phyloP scores from a whole-genome alignment of 2,329 filamentous ascomycete species.

The Talaromyces sp. region DNA sequence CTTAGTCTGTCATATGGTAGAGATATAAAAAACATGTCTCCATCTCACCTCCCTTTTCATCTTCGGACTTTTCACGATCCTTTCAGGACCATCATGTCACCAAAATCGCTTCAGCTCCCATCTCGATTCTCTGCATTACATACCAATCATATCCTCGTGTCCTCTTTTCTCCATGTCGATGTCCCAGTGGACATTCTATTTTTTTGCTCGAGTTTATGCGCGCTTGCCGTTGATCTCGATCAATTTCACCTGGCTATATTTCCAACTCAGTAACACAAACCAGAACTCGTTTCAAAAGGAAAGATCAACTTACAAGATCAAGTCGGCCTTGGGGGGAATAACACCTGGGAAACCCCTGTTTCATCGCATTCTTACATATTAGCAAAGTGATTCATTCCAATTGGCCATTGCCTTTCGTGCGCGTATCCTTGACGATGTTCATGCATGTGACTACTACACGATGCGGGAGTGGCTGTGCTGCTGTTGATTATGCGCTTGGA shows the following conservation, averaged over 20 bases:
- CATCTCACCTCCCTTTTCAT: background rate
- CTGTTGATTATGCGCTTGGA: background rate
- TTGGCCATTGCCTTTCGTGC: background rate
- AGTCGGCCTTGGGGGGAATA: constrained; percentile 69
- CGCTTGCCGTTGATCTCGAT: constrained; percentile 54
- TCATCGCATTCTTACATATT: constrained; percentile 18
- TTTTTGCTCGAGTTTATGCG: background rate
- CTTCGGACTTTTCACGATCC: background rate
- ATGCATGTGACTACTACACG: background rate
- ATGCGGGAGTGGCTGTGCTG: constrained; percentile 6
- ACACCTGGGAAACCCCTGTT: constrained; percentile 70
- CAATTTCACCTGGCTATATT: constrained; percentile 62
- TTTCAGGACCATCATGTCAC: background rate
- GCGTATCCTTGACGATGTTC: background rate
- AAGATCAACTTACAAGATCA: constrained; percentile 70
- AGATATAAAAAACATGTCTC: background rate
- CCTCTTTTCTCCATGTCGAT: background rate
- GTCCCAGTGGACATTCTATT: background rate
- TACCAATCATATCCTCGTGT: background rate
- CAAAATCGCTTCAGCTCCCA: background rate
- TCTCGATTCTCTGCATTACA: background rate
- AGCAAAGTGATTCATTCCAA: background rate
- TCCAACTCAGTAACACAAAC: constrained; percentile 4
- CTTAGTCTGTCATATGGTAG: background rate
- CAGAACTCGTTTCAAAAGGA: background rate